Base-by-base conservation (phyloP, 2,329 filamentous ascomycete genomes). In the Septoria petroselini region DNA sequence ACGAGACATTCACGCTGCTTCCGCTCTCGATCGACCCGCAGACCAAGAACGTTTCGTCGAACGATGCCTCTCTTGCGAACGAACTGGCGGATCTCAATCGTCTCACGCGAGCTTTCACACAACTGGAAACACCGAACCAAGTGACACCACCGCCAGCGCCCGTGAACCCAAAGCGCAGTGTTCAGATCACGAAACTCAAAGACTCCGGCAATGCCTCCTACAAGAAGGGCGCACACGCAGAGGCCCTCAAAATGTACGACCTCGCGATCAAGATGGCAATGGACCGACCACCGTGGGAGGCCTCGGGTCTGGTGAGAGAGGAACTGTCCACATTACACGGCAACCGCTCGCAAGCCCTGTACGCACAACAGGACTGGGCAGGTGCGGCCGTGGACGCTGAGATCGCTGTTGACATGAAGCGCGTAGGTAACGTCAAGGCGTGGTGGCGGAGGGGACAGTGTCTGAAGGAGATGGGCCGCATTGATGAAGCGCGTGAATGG, bases 241-340 rank as follows among this genome's bases (percentile, higher is more conserved):
- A 94, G 47, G 91, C 91, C 3, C 77, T 89, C 60, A 84, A 83
- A 60, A 79, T 91, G 60, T 96, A 97, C 75, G 80, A 80, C 0
- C 80, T 91, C n/a, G 91, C 88, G 1, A 79, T 97, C 48, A 83
- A 93, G 58, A 95, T 97, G 91, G 91, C 90, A 2, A 73, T 89
- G 31, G 77, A 77, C 7, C 78, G 93, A 3, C 91, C 93, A 0
- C 72, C 80, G 11, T 98, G 93, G 93, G 93, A 98, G 72, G 90
- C 91, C 0, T 79, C 82, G 11, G 84, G 84, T 9, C 75, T 97
- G 18, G 86, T 93, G 47, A 76, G 89, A 55, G 93, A 97, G 68
- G 93, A 98, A 71, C 75, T 91, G 7, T 79, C 85, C 8, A 81
- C 80, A 12, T 73, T 97, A 60, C 88, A 89, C 70, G 83, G 86